Conservation (phyloP, 1,284 basidiomycete genomes). For the Entoloma clypeatum region DNA sequence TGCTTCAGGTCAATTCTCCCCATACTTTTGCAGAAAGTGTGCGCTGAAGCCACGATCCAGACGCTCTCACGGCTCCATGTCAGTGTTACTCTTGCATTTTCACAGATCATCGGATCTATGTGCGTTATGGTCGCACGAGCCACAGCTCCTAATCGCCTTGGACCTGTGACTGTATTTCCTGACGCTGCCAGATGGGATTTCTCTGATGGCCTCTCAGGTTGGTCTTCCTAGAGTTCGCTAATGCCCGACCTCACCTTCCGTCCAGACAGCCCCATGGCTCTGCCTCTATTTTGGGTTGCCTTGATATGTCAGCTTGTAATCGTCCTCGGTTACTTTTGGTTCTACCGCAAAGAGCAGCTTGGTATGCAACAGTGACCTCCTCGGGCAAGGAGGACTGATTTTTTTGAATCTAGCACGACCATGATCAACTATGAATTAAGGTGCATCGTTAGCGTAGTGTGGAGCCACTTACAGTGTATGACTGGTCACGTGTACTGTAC, state of each 20-base stretch:
- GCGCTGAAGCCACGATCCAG: slow-evolving; percentile 28
- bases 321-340: slow-evolving; percentile 90
- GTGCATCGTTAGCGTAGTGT: no score
- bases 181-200: slow-evolving; percentile 88
- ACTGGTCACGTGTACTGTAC: no score
- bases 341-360: slow-evolving; percentile 87
- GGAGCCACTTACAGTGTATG: no score
- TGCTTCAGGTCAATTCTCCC: slow-evolving; percentile 62
- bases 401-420: slow-evolving; percentile 32
- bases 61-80: slow-evolving; percentile 90
- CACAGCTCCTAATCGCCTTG: slow-evolving; percentile 79
- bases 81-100: slow-evolving; percentile 84
- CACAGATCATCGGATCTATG: slow-evolving; percentile 78
- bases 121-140: slow-evolving; percentile 85
- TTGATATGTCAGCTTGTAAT: slow-evolving; percentile 78
- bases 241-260: slow-evolving; percentile 3
- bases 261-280: slow-evolving; percentile 69
- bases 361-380: slow-evolving; percentile 38
- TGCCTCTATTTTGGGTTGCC: slow-evolving; percentile 85
- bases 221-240: slow-evolving; percentile 12
- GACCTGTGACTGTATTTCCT: slow-evolving; percentile 89
- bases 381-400: slow-evolving; percentile 2
- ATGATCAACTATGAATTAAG: slow-evolving; percentile 19
- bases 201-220: slow-evolving; percentile 57
- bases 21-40: not conserved